Conservation (phyloP, 129 eudicot genomes). For the Flaveria sonorensis region DNA sequence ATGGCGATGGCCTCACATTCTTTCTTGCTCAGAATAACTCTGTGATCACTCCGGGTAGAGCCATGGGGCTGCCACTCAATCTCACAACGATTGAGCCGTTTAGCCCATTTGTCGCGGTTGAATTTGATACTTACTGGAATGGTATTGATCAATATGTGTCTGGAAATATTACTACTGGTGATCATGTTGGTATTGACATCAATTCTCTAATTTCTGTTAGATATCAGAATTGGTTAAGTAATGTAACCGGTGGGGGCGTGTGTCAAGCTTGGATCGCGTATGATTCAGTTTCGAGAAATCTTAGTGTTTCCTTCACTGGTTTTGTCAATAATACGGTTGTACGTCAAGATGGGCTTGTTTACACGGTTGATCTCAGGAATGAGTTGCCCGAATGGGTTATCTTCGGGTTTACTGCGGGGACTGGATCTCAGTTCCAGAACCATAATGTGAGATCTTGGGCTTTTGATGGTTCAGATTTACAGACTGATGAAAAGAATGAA, state of each 20-base stretch:
- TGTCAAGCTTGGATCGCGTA: slow-evolving; percentile 52
- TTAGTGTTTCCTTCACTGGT: slow-evolving; percentile 36
- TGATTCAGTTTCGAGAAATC: slow-evolving; percentile 30
- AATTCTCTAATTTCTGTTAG: slow-evolving; percentile 13
- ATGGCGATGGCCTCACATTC: slow-evolving; percentile 32
- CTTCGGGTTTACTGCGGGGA: slow-evolving; percentile 35
- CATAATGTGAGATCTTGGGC: slow-evolving; percentile 28
- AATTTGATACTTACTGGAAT: slow-evolving; percentile 30
- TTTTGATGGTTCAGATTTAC: slow-evolving; percentile 25
- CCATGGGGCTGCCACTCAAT: slow-evolving; percentile 18
- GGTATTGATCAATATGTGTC: not conserved
- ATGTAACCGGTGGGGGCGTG: slow-evolving; percentile 8
- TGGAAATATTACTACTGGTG: not conserved
- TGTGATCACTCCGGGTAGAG: not conserved
- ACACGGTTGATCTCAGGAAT: slow-evolving; percentile 34
- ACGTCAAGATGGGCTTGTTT: slow-evolving; percentile 14
- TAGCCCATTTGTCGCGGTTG: slow-evolving; percentile 16
- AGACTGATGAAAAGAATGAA: slow-evolving; percentile 6
- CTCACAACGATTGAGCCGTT: not conserved
- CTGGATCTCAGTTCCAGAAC: not conserved
- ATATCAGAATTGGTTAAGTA: slow-evolving; percentile 32
- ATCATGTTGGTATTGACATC: slow-evolving; percentile 49
- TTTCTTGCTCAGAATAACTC: slow-evolving; percentile 20
- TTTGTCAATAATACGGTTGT: not conserved
- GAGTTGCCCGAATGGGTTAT: slow-evolving; percentile 35